These are phyloP conservation scores for Eutypella sp. DNA, from an alignment of 2,329 filamentous ascomycete genomes.

Conservation along the genomic window DNA sequence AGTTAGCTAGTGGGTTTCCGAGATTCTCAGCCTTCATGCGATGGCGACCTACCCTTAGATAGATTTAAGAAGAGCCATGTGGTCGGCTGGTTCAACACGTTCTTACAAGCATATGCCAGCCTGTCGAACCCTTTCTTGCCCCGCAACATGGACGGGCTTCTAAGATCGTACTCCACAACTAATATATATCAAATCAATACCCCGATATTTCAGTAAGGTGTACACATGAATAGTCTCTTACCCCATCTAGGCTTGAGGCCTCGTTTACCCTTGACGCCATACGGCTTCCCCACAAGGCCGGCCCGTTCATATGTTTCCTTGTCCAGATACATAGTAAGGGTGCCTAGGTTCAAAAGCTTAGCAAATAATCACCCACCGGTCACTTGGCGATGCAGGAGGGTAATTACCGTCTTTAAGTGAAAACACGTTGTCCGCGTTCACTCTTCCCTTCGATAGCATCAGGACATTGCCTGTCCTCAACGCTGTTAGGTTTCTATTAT, in stretches of 20 bases:
- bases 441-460: conserved; percentile 77
- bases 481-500: background rate
- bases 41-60: conserved; percentile 39
- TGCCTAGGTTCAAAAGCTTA: conserved; percentile 35
- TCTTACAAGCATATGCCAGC: conserved; percentile 71
- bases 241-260: conserved; percentile 67
- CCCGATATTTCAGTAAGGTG: background rate
- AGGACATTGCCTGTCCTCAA: conserved; percentile 61
- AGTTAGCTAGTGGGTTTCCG: background rate
- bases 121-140: conserved; percentile 81
- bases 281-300: conserved; percentile 70
- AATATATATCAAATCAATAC: conserved; percentile 23
- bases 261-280: conserved; percentile 53
- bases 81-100: conserved; percentile 62
- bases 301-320: conserved; percentile 78
- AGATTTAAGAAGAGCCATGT: conserved; percentile 77
- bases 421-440: conserved; percentile 67
- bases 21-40: background rate
- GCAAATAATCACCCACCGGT: background rate
- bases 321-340: conserved; percentile 71
- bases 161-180: conserved; percentile 77
- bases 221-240: conserved; percentile 34
- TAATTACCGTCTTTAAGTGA: conserved; percentile 60
- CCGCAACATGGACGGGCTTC: conserved; percentile 68
- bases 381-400: background rate